These are phyloP conservation scores for Barnettozyma californica DNA, from an alignment of 805 yeast species.

Conservation along the genomic window DNA sequence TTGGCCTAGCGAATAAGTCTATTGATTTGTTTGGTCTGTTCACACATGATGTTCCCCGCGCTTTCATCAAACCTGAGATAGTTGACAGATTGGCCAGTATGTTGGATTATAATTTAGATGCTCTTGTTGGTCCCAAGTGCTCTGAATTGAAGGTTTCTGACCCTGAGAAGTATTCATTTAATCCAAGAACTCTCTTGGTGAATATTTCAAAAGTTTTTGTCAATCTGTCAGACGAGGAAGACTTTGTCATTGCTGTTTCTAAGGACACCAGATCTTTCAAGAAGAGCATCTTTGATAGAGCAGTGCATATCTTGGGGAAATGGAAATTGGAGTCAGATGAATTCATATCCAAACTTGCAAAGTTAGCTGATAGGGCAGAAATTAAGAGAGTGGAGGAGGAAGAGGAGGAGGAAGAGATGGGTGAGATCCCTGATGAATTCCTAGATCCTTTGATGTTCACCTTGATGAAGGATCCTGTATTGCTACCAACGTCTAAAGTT, in stretches of 20 bases:
- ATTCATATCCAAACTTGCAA: slow-evolving; percentile 43
- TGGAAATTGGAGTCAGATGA: slow-evolving; percentile 49
- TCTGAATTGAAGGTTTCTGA: slow-evolving; percentile 77
- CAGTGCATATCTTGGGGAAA: slow-evolving; percentile 56
- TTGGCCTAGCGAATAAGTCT: slow-evolving; percentile 80
- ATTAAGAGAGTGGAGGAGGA: slow-evolving; percentile 55
- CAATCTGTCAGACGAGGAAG: slow-evolving; percentile 58
- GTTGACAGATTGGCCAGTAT: slow-evolving; percentile 93
- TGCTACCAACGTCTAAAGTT: slow-evolving; percentile 80
- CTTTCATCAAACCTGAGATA: slow-evolving; percentile 82
- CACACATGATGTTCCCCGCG: slow-evolving; percentile 79
- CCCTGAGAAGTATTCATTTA: slow-evolving; percentile 79
- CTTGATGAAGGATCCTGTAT: slow-evolving; percentile 93
- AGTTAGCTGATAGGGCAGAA: slow-evolving; percentile 66
- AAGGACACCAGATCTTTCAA: slow-evolving; percentile 89
- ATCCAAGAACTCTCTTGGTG: slow-evolving; percentile 67
- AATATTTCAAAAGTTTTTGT: slow-evolving; percentile 71
- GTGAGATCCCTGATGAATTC: slow-evolving; percentile 94
- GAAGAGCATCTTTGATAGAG: slow-evolving; percentile 60
- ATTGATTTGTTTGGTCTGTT: slow-evolving; percentile 73
- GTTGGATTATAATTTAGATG: slow-evolving; percentile 87
- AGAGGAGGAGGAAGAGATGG: slow-evolving; percentile 80
- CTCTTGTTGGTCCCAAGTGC: slow-evolving; percentile 95
- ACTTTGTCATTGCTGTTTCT: slow-evolving; percentile 76
- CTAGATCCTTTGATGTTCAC: slow-evolving; percentile 96